Percentiles rank a stretch among this genome's conserved stretches.
Conservation (phyloP, 768 basidiomycete genomes). For the Mrakia blollopis region DNA sequence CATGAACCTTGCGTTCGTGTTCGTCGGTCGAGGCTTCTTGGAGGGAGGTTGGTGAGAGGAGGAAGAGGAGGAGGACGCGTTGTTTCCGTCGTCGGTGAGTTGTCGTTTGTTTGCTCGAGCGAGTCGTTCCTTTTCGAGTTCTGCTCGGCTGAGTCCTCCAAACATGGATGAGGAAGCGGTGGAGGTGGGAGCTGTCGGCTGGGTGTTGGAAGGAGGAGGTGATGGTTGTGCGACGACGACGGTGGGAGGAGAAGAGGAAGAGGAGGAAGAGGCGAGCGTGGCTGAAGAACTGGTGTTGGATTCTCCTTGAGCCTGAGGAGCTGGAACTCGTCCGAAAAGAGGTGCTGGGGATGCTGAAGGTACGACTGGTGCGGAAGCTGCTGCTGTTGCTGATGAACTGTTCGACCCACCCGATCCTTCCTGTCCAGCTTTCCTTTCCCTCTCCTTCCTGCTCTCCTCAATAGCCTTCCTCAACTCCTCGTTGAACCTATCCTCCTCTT, state of each 20-base stretch:
- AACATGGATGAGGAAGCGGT: not conserved
- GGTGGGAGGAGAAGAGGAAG: not conserved
- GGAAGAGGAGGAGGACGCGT: not conserved
- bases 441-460: not conserved
- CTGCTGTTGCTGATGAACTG: not conserved
- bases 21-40: not conserved
- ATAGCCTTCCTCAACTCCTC: constrained; percentile 4
- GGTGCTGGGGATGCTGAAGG: not conserved
- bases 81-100: not conserved
- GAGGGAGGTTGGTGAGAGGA: not conserved
- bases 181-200: not conserved
- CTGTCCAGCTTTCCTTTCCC: not conserved
- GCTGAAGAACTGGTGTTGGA: not conserved
- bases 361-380: not conserved
- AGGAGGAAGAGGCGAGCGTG: not conserved
- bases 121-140: constrained; percentile 3
- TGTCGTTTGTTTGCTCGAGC: constrained; percentile 9
- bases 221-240: not conserved
- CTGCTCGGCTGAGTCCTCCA: not conserved
- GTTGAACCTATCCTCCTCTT: constrained; percentile 12
- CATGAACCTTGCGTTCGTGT: not conserved
- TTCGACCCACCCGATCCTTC: not conserved
- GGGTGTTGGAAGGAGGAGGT: not conserved
- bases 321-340: not conserved
- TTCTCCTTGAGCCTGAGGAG: not conserved